Conservation (phyloP, 2,329 filamentous ascomycete species). For the Clonostachys rhizophaga region DNA sequence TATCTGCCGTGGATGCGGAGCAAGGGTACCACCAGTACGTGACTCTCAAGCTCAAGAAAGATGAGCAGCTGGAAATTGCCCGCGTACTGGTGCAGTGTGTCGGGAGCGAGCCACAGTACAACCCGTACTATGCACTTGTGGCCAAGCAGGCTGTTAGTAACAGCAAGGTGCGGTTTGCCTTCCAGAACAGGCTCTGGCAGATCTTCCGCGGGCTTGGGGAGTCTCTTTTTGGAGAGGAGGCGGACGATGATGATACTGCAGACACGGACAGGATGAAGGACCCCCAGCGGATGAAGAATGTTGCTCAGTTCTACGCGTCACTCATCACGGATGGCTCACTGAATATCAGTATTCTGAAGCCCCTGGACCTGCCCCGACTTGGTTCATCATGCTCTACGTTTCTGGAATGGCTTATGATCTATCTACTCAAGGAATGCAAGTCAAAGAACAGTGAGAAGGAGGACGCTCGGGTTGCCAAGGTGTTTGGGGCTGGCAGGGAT, state of each 20-base stretch:
- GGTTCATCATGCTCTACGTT: conserved; percentile 74
- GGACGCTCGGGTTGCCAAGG: conserved; percentile 54
- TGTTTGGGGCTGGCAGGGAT: conserved; percentile 62
- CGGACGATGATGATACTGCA: conserved; percentile 51
- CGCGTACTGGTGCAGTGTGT: conserved; percentile 84
- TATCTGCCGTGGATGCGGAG: conserved; percentile 78
- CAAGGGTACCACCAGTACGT: conserved; percentile 77
- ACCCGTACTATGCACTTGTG: conserved; percentile 89
- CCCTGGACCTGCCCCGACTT: conserved; percentile 73
- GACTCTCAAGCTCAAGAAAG: conserved; percentile 80
- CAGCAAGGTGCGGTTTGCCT: conserved; percentile 72
- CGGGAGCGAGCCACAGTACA: conserved; percentile 78
- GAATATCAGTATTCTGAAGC: conserved; percentile 50
- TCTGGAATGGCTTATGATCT: conserved; percentile 75
- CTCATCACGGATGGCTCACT: conserved; percentile 41
- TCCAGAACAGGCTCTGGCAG: conserved; percentile 84
- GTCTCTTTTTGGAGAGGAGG: conserved; percentile 60
- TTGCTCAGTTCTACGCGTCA: conserved; percentile 49
- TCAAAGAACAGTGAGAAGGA: conserved; percentile 36
- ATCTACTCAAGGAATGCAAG: conserved; percentile 62
- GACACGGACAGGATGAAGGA: conserved; percentile 40
- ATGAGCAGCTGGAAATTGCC: conserved; percentile 82
- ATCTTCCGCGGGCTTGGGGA: conserved; percentile 85
- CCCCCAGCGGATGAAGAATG: conserved; percentile 43
- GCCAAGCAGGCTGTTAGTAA: conserved; percentile 74